Evolutionary conservation across 371 early-diverging fungal species (phyloP).

Genomic region (Agmasoma carcini): DNA sequence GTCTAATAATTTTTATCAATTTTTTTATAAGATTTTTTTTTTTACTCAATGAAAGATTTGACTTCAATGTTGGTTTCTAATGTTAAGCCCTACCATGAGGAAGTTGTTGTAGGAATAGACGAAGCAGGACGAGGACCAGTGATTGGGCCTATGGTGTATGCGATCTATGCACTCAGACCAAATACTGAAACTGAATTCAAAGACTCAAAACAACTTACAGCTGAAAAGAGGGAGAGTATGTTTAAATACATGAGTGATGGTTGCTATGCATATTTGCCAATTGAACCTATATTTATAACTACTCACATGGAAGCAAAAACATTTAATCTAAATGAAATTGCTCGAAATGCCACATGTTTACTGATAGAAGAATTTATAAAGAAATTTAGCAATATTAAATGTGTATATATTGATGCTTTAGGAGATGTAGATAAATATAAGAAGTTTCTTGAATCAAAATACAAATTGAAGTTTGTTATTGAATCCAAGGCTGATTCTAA

Average conservation of each 20-base stretch:
- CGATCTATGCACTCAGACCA: conserved; percentile 18
- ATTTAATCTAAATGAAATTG: conserved; percentile 77
- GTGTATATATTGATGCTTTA: conserved; percentile 77
- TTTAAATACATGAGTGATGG: conserved; percentile 59
- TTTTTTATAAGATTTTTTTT: neutral
- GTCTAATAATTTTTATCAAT: neutral
- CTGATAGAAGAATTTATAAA: conserved; percentile 25
- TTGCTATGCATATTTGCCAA: conserved; percentile 28
- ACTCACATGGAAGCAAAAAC: conserved; percentile 34
- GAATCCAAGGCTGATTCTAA: conserved; percentile 83
- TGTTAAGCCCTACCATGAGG: conserved; percentile 3
- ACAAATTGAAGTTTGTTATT: conserved; percentile 60
- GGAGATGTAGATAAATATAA: conserved; percentile 73
- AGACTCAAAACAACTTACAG: conserved; percentile 55
- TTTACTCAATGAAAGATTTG: conserved; percentile 1
- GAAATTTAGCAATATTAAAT: conserved; percentile 16
- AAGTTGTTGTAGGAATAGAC: conserved; percentile 68
- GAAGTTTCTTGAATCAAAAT: conserved; percentile 63
- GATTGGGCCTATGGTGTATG: conserved; percentile 58
- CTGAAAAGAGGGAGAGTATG: conserved; percentile 57
- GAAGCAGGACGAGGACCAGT: conserved; percentile 98
- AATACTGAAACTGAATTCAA: conserved; percentile 14
- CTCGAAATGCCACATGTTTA: conserved; percentile 64
- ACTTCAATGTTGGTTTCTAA: conserved; percentile 7
- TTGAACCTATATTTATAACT: conserved; percentile 44